A percentile compares a stretch with the other conserved stretches of the same genome.
Evolutionary conservation across 306 rosid species (phyloP).

Genomic region (Carpinus fangiana): DNA sequence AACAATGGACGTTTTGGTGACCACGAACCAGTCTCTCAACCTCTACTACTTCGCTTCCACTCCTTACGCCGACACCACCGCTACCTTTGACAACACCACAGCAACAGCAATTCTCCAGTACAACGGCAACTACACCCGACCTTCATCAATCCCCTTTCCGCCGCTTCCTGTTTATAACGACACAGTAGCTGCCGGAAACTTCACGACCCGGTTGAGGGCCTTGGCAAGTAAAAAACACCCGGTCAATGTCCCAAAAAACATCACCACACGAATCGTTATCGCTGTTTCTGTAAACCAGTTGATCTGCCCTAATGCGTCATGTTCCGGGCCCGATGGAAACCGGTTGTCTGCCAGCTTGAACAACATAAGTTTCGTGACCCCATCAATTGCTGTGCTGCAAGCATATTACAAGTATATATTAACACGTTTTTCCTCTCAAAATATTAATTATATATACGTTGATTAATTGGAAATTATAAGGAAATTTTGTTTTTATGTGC

Average conservation of each 20-base stretch:
- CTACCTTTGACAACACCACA: conserved; percentile 29
- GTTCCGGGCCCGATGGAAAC: conserved; percentile 44
- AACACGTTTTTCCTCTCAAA: too few species aligned
- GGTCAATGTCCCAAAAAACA: conserved; percentile 30
- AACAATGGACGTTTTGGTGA: conserved; percentile 41
- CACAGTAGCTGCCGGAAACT: conserved; percentile 26
- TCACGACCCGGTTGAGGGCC: conserved; percentile 27
- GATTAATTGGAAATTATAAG: too few species aligned
- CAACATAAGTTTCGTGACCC: conserved; percentile 47
- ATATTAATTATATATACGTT: too few species aligned
- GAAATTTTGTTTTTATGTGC: too few species aligned
- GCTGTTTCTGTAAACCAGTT: conserved; percentile 36
- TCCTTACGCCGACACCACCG: conserved; percentile 21
- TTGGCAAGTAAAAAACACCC: conserved; percentile 29
- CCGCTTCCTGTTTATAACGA: conserved; percentile 34
- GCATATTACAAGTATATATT: conserved; percentile 43
- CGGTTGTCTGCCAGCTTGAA: conserved; percentile 45
- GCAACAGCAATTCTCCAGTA: conserved; percentile 48
- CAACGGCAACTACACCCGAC: conserved; percentile 11
- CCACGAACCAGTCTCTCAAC: conserved; percentile 36
- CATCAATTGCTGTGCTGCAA: conserved; percentile 36
- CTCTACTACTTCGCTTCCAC: conserved; percentile 49
- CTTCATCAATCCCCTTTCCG: conserved; percentile 18
- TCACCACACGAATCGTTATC: conserved; percentile 25
- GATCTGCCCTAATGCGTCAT: conserved; percentile 28